phyloP scores from a whole-genome alignment of 148 eudicot species.

The Vaccinium macrocarpon region DNA sequence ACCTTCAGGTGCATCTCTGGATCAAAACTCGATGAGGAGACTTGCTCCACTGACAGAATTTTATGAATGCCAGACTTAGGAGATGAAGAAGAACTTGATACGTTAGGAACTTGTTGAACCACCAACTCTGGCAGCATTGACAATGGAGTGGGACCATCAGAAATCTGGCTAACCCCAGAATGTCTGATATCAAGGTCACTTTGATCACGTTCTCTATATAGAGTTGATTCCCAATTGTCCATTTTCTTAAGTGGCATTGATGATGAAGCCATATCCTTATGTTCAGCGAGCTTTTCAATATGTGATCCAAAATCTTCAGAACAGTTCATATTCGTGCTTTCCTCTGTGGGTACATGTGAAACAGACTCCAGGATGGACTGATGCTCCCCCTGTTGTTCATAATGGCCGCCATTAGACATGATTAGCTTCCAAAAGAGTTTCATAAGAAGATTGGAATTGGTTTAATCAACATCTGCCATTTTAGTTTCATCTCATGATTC shows the following conservation, averaged over 20 bases:
- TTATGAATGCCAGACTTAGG: slow-evolving; percentile 26
- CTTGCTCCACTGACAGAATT: slow-evolving; percentile 15
- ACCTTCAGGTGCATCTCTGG: slow-evolving; percentile 7
- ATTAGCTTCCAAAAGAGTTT: neutral
- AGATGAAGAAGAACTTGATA: slow-evolving; percentile 23
- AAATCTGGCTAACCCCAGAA: slow-evolving; percentile 5
- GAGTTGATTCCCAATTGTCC: slow-evolving; percentile 8
- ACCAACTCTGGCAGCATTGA: slow-evolving; percentile 5
- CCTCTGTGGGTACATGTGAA: neutral
- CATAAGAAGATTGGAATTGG: neutral
- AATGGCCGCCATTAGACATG: neutral
- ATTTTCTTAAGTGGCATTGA: neutral
- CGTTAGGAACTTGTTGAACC: slow-evolving; percentile 16
- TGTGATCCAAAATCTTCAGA: neutral
- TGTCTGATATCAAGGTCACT: neutral
- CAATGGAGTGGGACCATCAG: neutral
- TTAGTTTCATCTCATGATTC: neutral
- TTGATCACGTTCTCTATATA: slow-evolving; percentile 4
- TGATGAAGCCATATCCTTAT: neutral
- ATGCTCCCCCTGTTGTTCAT: slow-evolving; percentile 1
- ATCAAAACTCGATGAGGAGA: neutral
- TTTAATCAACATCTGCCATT: neutral
- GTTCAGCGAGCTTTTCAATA: neutral
- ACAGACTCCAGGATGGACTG: neutral
- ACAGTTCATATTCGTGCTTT: neutral